Percentiles rank a stretch among this genome's conserved stretches.
Conservation (phyloP, 495 filamentous ascomycete genomes). For the Collariella sp. region DNA sequence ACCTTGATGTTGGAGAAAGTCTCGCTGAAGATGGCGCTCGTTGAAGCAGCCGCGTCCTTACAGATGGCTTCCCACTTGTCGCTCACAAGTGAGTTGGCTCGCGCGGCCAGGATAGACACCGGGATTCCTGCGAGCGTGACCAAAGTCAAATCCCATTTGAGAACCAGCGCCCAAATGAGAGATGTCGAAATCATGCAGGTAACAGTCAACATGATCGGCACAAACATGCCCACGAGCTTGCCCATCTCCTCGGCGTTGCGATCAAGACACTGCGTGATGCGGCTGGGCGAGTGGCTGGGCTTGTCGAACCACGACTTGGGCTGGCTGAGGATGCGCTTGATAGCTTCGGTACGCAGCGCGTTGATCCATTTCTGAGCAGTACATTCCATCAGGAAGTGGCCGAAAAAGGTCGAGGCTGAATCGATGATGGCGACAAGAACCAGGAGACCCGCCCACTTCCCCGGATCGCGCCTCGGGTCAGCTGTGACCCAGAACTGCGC, state of each 20-base stretch:
- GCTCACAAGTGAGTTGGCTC: conserved; percentile 52
- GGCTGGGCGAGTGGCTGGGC: conserved; percentile 51
- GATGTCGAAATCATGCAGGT: conserved; percentile 55
- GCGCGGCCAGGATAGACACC: conserved; percentile 55
- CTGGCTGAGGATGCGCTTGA: conserved; percentile 66
- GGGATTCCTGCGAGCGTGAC: conserved; percentile 64
- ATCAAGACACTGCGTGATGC: conserved; percentile 64
- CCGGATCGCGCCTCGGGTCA: conserved; percentile 25
- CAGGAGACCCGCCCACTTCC: conserved; percentile 60
- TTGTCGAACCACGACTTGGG: conserved; percentile 79
- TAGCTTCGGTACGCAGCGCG: conserved; percentile 54
- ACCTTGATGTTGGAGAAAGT: conserved; percentile 76
- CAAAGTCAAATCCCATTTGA: conserved; percentile 76
- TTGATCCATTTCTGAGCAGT: conserved; percentile 76
- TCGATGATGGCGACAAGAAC: conserved; percentile 61
- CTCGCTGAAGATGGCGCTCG: conserved; percentile 59
- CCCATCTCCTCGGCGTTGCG: conserved; percentile 82
- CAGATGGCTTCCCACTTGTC: conserved; percentile 62
- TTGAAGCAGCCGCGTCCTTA: conserved; percentile 49
- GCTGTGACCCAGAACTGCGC: conserved; percentile 52
- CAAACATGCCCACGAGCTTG: conserved; percentile 70
- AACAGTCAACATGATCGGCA: conserved; percentile 57
- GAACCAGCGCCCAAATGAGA: conserved; percentile 61
- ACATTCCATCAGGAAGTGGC: conserved; percentile 61
- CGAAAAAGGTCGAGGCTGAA: conserved; percentile 52